phyloP scores from a whole-genome alignment of 148 eudicot genomes.

The Euryodendron excelsum region DNA sequence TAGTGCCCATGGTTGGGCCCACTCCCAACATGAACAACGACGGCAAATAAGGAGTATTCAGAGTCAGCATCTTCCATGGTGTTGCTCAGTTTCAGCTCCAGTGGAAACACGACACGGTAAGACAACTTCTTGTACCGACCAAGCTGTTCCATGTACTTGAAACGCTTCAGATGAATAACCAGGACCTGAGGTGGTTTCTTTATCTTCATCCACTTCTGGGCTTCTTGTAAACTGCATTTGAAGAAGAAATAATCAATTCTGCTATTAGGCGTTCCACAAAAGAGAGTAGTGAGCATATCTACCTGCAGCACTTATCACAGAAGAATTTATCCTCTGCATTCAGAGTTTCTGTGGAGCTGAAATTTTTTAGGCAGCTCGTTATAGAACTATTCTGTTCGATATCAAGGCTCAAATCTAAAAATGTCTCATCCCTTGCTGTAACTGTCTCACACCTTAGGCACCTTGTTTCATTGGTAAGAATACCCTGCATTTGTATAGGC shows the following conservation, averaged over 20 bases:
- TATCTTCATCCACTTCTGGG: constrained; percentile 90
- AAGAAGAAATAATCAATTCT: constrained; percentile 21
- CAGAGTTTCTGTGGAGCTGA: constrained; percentile 84
- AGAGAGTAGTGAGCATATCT: constrained; percentile 64
- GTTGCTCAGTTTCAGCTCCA: constrained; percentile 74
- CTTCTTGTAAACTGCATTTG: constrained; percentile 68
- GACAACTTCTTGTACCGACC: constrained; percentile 79
- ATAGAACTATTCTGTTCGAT: constrained; percentile 88
- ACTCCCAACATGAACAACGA: constrained; percentile 80
- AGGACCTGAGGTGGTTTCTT: constrained; percentile 79
- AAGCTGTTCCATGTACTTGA: constrained; percentile 77
- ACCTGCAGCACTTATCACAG: constrained; percentile 95
- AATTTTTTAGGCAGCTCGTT: constrained; percentile 82
- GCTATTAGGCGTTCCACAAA: constrained; percentile 38
- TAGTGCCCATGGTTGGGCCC: constrained; percentile 79
- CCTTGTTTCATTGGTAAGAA: constrained; percentile 83
- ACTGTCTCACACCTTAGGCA: constrained; percentile 86
- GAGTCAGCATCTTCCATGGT: constrained; percentile 75
- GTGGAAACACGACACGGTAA: constrained; percentile 79
- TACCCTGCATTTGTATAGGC: constrained; percentile 49
- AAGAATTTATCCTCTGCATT: constrained; percentile 96
- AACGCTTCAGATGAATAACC: constrained; percentile 80
- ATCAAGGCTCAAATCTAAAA: constrained; percentile 84
- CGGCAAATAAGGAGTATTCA: constrained; percentile 77
- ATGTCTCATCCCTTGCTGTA: constrained; percentile 87